Base-by-base conservation (phyloP, 2,329 filamentous ascomycete species). In the Neoscytalidium dimidiatum region DNA sequence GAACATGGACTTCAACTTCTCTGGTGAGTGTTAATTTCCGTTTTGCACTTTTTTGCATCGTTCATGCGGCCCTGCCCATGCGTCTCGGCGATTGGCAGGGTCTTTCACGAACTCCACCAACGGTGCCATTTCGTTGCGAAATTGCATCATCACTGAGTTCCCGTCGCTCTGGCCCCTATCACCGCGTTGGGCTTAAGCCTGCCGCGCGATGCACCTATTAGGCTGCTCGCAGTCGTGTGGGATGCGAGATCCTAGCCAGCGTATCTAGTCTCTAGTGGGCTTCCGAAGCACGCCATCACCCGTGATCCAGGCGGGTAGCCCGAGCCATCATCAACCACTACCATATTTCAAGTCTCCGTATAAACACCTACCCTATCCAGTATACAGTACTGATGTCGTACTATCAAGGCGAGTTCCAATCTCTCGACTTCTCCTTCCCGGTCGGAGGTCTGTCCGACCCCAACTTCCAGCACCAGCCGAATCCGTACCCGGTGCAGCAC, bases 381-480 rank as follows among this genome's bases (percentile, higher is more conserved):
- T 44, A 53, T 33, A 49, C 51, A 21, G 41, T 63, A 43, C 64
- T 66, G 44, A 66, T 66, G 64, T 46, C 44, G 23, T 65, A 72
- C 44, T 75, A 74, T 63, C 67, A 71, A 80, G 75, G 74, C 70
- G 76, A 80, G 69, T 83, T 79, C 71, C 77, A 78, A 66, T 83
- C 81, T 69, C 72, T 75, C 72, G 81, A 83, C 69, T 82, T 82
- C 70, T 75, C 74, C 69, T 81, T 80, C 74, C 52, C 62, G 13
- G 62, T 76, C 53, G 69, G 75, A 58, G 69, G 74, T 51, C 68
- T 72, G n/a, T 69, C 72, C 31, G 69, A 77, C 68, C 68, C 69
- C 43, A 68, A 62, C 51, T 69, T 75, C 62, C 68, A 71, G n/a
- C 70, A 70, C 57, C 53, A 70, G 21, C 74, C 75, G 65, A 66